Percentiles rank a stretch among this genome's conserved stretches.
These are phyloP conservation scores for Xerocomus spinulosus DNA, from an alignment of 768 basidiomycete genomes.

Conservation along the genomic window DNA sequence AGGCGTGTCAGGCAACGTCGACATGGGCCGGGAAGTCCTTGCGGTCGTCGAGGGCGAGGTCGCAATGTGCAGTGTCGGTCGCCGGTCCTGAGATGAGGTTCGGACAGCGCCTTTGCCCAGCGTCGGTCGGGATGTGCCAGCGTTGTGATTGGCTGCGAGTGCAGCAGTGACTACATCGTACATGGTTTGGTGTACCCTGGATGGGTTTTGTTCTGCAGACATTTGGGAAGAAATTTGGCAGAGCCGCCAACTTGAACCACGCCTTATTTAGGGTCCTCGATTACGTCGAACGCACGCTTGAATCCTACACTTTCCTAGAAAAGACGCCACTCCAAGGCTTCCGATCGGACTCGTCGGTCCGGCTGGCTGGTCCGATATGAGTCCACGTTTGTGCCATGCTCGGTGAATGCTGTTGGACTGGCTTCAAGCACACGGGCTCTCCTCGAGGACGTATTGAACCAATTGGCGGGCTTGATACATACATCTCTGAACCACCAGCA, in stretches of 20 bases:
- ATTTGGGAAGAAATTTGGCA: neutral
- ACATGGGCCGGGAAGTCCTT: conserved; percentile 5
- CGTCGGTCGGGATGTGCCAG: neutral
- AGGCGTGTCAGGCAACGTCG: conserved; percentile 40
- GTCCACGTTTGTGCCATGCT: no score
- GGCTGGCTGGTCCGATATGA: conserved; percentile 42
- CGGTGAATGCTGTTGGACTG: conserved; percentile 47
- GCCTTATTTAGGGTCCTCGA: neutral
- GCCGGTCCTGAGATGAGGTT: conserved; percentile 4
- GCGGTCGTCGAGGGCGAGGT: conserved; percentile 7
- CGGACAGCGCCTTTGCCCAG: neutral
- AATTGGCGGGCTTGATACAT: conserved; percentile 49
- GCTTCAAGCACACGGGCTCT: conserved; percentile 46
- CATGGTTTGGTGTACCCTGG: conserved; percentile 4
- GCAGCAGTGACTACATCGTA: conserved; percentile 7
- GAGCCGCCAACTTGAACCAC: neutral
- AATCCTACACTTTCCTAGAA: no score
- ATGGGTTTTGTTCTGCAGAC: no score
- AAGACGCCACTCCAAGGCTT: no score
- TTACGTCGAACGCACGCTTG: no score
- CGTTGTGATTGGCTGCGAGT: neutral
- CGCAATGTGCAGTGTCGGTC: conserved; percentile 14
- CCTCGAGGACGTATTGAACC: conserved; percentile 40
- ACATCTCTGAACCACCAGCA: conserved; percentile 46
- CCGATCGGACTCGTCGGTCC: no score